Evolutionary conservation across 441 rosid genomes (phyloP), one percentile per base, ranked within the genome.

Genomic region (Kokia cookei): DNA sequence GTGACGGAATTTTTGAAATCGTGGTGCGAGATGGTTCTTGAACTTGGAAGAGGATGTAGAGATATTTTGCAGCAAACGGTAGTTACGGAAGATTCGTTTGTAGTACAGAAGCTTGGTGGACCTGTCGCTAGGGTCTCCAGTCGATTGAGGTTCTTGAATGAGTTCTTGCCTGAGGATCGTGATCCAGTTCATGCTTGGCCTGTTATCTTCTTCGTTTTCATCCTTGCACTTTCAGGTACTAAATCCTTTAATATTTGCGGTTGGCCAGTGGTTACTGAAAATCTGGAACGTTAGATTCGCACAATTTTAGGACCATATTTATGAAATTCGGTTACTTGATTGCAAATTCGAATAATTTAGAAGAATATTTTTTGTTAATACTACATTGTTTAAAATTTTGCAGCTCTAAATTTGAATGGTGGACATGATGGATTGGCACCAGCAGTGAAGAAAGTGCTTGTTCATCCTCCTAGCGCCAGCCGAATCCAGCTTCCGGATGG

Each of bases 101-200:
- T 96, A 2, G 89, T 86, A 53, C 90, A 81, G 71, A 96, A 94
- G 83, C 82, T 96, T 17, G 84, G 93, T 2, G 85, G 86, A 79
- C 97, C 98, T 8, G 82, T 86, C 68, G 90, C 87, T 15, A 86
- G 84, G 71, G 86, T 86, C 24, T 86, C 86, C 2, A 84, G 86
- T 61, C 87, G 83, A 68, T 84, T 96, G 63, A 84, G 86, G 64
- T 87, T 90, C 51, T 86, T 93, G 80, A 96, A 96, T 13, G 97
- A 96, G 73, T 92, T 78, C 61, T 88, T 96, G 84, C 98, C 99
- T 13, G 99, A 96, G 89, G 99, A 96, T 90, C 94, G 93, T 69
- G 93, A 96, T 88, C 99, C 98, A 0, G 81, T 71, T 61, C 94
- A 87, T 51, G 93, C 93, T 24, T 94, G 98, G 98, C 93, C 96